Evolutionary conservation across 129 eudicot species (phyloP), one percentile per base, ranked within the genome.

Genomic region (Mikania micrantha): DNA sequence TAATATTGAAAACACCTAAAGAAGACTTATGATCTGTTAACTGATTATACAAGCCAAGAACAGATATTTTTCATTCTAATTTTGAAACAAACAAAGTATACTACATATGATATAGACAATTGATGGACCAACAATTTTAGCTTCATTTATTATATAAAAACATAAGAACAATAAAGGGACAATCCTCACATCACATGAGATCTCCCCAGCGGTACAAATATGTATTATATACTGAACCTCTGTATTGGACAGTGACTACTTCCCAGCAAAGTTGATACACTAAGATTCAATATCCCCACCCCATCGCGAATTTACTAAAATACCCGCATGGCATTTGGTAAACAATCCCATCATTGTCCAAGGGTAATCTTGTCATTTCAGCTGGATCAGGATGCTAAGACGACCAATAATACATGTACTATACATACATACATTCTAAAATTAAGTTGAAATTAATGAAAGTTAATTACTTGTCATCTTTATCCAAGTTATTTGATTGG

Each of bases 211-310:
- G 2, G 4, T 2, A 21, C 32, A 45, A 54, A 10, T 64, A 52
- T 21, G 59, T 24, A 36, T 48, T 60, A 54, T 75, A 32, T n/a
- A 21, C 40, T 67, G 52, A 75, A 58, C 34, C 61, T n/a, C 60
- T 40, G 53, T 42, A 66, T 35, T 67, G 9, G 74, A 75, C 35
- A 45, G 74, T 67, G 79, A 75, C 79, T 75, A 58, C 73, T 67
- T 59, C 74, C 74, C 35, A 69, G 40, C 69, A 69, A 60, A 36
- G 60, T 76, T 76, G 80, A 52, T 49, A 61, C 80, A 78, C 78
- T 67, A 50, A 80, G 74, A 80, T 80, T 80, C 77, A 66, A 80
- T 64, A 53, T 49, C 59, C 74, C 77, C 81, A 25, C 56, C 49
- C 62, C 64, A 22, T n/a, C 56, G 32, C 4, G 5, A 75, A 67